phyloP scores from a whole-genome alignment of 306 rosid species.

The Malus domestica region DNA sequence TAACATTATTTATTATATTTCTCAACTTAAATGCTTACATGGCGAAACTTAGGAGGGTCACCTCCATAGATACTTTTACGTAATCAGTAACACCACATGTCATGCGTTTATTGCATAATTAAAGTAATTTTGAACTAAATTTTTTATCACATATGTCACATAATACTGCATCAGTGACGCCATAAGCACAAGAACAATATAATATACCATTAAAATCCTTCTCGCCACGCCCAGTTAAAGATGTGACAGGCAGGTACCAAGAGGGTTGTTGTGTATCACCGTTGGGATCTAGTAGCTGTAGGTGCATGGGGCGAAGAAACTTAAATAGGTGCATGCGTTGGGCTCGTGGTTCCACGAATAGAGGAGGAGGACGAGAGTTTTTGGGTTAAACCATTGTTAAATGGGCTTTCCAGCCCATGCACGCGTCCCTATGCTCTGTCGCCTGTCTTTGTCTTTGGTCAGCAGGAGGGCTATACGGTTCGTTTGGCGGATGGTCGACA shows the following conservation, averaged over 20 bases:
- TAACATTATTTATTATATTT: neutral
- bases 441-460: too few relatives aligned
- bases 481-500: neutral
- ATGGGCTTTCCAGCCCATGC: conserved; percentile 27
- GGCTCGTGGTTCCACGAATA: conserved; percentile 28
- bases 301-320: neutral
- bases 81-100: neutral
- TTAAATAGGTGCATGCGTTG: conserved; percentile 30
- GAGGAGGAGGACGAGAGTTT: too few relatives aligned
- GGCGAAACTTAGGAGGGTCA: neutral
- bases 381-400: conserved; percentile 38
- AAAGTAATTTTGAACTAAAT: too few relatives aligned
- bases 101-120: too few relatives aligned
- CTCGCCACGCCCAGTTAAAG: neutral
- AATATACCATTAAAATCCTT: too few relatives aligned
- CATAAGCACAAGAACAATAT: too few relatives aligned
- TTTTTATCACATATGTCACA: too few relatives aligned
- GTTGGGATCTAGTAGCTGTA: conserved; percentile 9
- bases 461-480: too few relatives aligned
- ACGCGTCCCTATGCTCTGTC: conserved; percentile 9
- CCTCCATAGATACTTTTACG: too few relatives aligned
- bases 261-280: neutral
- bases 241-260: neutral
- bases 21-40: neutral
- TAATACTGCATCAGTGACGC: too few relatives aligned